Conservation (phyloP, 495 filamentous ascomycete species). For the Aspergillus indologenus region DNA sequence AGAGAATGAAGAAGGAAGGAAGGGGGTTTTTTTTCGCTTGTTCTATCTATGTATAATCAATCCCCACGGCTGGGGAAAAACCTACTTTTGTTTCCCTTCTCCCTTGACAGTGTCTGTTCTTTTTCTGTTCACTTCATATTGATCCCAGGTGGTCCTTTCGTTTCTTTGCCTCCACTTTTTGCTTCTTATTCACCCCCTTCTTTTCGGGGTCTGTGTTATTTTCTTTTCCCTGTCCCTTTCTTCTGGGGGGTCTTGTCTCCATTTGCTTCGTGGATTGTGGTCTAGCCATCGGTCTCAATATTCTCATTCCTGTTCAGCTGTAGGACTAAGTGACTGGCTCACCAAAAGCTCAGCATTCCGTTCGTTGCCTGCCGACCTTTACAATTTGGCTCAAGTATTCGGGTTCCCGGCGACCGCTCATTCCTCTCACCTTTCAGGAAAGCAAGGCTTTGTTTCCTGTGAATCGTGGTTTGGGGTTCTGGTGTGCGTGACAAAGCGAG, state of each 20-base stretch:
- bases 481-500: neutral
- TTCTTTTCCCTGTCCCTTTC: conserved; percentile 9
- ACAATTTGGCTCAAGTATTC: neutral
- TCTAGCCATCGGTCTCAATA: conserved; percentile 13
- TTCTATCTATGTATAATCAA: neutral
- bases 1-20: neutral
- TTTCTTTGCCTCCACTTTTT: conserved; percentile 14
- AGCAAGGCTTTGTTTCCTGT: neutral
- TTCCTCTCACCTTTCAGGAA: neutral
- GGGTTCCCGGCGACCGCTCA: neutral
- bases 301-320: conserved; percentile 12
- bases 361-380: conserved; percentile 35
- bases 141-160: conserved; percentile 14
- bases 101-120: neutral
- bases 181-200: conserved; percentile 16
- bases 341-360: conserved; percentile 35
- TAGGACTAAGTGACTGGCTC: conserved; percentile 32
- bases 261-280: conserved; percentile 9
- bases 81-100: conserved; percentile 3
- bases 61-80: conserved; percentile 2
- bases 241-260: conserved; percentile 11
- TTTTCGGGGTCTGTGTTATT: neutral
- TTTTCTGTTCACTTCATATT: conserved; percentile 1
- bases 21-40: neutral
- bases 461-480: neutral